Conservation (phyloP, 495 filamentous ascomycete genomes). For the Daldinia caldariorum region DNA sequence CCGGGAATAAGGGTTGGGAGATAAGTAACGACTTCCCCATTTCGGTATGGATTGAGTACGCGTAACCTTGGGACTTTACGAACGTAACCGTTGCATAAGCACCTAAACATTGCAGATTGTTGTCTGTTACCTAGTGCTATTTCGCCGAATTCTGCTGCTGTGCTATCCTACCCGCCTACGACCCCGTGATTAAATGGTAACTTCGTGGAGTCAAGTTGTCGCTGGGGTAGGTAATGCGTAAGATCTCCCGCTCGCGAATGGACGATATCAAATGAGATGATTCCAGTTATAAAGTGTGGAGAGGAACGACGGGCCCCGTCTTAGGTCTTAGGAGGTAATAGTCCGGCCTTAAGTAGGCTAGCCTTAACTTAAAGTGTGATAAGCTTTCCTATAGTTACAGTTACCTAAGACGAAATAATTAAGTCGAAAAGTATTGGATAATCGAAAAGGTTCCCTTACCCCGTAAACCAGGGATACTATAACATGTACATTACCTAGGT, state of each 20-base stretch:
- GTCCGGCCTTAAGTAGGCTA: neutral
- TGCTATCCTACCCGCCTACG: neutral
- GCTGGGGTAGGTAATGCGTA: neutral
- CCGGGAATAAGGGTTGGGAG: neutral
- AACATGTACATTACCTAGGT: too few species aligned
- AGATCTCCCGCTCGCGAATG: neutral
- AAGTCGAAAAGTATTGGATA: neutral
- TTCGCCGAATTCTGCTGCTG: neutral
- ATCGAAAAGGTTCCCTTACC: too few species aligned
- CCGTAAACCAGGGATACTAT: too few species aligned
- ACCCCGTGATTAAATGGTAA: too few species aligned
- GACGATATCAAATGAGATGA: slow-evolving; percentile 13
- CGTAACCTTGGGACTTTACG: too few species aligned
- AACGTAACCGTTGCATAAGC: too few species aligned
- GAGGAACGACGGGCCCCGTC: slow-evolving; percentile 9
- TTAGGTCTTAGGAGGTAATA: neutral
- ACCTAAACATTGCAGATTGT: neutral
- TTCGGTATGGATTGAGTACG: neutral
- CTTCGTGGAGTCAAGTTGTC: neutral
- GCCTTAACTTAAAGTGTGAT: slow-evolving; percentile 1
- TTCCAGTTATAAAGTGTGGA: slow-evolving; percentile 13
- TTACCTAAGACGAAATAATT: neutral
- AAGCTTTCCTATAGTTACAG: neutral
- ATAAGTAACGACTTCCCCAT: neutral
- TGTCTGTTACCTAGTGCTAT: too few species aligned